Evolutionary conservation across 495 filamentous ascomycete genomes (phyloP).

Genomic region (Xanthoparmelia taractica): DNA sequence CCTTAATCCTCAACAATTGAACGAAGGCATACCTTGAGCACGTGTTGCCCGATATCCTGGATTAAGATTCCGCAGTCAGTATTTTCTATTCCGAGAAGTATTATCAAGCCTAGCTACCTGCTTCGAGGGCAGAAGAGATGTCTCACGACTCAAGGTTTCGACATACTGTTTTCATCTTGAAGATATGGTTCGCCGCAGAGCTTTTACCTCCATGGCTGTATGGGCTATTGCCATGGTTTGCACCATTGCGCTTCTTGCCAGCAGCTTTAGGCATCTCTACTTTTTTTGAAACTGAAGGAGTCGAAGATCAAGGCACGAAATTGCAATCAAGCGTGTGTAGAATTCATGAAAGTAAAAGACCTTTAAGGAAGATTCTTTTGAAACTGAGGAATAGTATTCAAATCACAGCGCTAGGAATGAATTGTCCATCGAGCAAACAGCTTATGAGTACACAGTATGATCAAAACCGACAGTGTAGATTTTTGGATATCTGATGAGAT

Average conservation of each 20-base stretch:
- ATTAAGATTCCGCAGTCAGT: neutral
- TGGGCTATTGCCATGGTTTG: slow-evolving; percentile 41
- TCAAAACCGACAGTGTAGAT: no score
- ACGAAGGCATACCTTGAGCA: slow-evolving; percentile 40
- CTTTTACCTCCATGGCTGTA: slow-evolving; percentile 49
- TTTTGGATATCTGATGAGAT: neutral
- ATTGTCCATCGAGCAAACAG: no score
- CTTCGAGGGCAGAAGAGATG: neutral
- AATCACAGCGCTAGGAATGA: no score
- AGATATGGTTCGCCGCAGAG: slow-evolving; percentile 67
- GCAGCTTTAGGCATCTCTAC: slow-evolving; percentile 55
- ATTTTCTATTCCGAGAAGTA: neutral
- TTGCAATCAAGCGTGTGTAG: neutral
- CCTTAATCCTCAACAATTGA: neutral
- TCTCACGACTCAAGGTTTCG: neutral
- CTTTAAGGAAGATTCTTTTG: no score
- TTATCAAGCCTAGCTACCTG: neutral
- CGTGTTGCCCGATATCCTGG: slow-evolving; percentile 73
- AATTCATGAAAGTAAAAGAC: no score
- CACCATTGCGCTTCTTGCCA: slow-evolving; percentile 51
- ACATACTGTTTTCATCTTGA: slow-evolving; percentile 63
- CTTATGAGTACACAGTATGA: neutral
- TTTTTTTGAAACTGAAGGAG: neutral
- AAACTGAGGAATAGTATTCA: no score
- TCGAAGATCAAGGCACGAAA: neutral